A percentile compares a stretch with the other conserved stretches of the same genome.
Conservation (phyloP, 2,329 filamentous ascomycete genomes). For the Tolypocladium tropicale region DNA sequence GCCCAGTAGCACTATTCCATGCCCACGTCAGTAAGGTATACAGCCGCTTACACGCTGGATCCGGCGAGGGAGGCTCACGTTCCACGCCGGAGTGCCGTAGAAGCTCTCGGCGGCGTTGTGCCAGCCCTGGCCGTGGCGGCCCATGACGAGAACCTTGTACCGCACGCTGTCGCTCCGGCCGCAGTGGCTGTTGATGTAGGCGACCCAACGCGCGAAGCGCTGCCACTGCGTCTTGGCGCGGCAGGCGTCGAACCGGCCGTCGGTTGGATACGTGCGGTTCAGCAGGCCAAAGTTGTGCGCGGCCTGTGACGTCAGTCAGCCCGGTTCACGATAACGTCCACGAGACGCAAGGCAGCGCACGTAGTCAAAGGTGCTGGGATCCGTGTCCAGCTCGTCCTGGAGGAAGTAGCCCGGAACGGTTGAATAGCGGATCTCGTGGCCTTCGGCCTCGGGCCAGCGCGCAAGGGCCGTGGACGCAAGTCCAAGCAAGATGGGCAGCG, state of each 20-base stretch:
- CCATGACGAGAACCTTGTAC: constrained; percentile 60
- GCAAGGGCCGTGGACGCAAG: constrained; percentile 16
- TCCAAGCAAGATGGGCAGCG: constrained; percentile 17
- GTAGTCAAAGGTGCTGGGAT: constrained; percentile 51
- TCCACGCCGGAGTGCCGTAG: constrained; percentile 61
- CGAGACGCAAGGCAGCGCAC: constrained; percentile 27
- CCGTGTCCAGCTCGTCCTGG: constrained; percentile 49
- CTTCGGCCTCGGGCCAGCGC: constrained; percentile 19
- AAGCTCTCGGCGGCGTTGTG: constrained; percentile 53
- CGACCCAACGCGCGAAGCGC: constrained; percentile 49
- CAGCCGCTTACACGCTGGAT: constrained; percentile 5
- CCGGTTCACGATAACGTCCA: neutral
- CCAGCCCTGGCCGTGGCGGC: constrained; percentile 59
- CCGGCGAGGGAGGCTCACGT: constrained; percentile 34
- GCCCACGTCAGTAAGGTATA: neutral
- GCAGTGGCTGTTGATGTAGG: constrained; percentile 36
- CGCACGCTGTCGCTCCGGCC: constrained; percentile 29
- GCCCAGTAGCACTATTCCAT: constrained; percentile 51
- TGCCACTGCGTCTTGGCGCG: constrained; percentile 50
- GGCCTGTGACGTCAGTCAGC: constrained; percentile 27
- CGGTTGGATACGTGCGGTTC: constrained; percentile 49
- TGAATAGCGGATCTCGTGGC: constrained; percentile 44
- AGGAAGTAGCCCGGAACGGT: constrained; percentile 53
- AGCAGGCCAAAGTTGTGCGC: constrained; percentile 56
- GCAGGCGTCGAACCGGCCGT: constrained; percentile 28